Conservation (phyloP, 2,329 filamentous ascomycete genomes). For the Arthrobotrys conoides region DNA sequence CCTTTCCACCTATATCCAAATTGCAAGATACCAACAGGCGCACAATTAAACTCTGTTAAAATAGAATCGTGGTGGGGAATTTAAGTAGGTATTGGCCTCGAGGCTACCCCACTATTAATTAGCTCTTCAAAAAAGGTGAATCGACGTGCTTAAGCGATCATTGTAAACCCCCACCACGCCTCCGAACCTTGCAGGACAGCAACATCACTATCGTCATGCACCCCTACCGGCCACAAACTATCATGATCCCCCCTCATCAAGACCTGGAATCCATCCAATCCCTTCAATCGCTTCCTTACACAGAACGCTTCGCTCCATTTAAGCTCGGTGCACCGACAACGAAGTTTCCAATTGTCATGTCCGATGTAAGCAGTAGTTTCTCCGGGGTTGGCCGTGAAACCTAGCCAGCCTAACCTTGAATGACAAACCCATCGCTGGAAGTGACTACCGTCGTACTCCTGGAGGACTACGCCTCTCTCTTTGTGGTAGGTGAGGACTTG, state of each 20-base stretch:
- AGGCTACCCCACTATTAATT: not conserved
- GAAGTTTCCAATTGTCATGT: not conserved
- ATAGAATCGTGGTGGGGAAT: not conserved
- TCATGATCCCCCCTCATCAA: not conserved
- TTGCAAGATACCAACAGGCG: not conserved
- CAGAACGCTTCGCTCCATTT: not conserved
- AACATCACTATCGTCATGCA: not conserved
- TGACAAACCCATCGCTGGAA: conserved; percentile 26
- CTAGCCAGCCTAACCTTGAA: conserved; percentile 28
- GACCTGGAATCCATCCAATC: conserved; percentile 19
- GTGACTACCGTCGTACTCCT: conserved; percentile 1
- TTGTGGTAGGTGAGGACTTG: conserved; percentile 21
- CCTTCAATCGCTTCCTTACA: conserved; percentile 1
- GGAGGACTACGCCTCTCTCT: not conserved
- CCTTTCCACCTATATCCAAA: not conserved
- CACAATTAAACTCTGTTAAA: not conserved
- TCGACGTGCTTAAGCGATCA: not conserved
- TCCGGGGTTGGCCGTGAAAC: conserved; percentile 16
- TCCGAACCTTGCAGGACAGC: not conserved
- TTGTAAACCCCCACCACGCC: conserved; percentile 37
- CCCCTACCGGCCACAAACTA: conserved; percentile 3
- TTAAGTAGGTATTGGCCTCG: too few species aligned
- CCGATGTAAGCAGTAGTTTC: not conserved
- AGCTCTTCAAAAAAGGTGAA: too few species aligned
- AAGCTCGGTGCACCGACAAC: not conserved